Conservation (phyloP, 2,329 filamentous ascomycete genomes). For the Phialophora tarda region DNA sequence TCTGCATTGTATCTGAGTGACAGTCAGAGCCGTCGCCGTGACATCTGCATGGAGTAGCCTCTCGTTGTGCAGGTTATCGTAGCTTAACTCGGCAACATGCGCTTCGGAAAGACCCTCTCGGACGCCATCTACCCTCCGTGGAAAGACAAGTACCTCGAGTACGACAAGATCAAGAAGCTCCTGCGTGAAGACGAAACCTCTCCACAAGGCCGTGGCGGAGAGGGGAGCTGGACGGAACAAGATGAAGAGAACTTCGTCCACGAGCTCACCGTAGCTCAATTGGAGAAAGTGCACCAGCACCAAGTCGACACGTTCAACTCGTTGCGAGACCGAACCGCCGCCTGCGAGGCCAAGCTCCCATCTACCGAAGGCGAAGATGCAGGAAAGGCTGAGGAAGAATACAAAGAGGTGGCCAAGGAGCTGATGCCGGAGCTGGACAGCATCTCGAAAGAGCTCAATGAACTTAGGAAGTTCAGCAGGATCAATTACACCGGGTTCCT, state of each 20-base stretch:
- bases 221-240: conserved; percentile 83
- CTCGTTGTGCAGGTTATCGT: neutral
- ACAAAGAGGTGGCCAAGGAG: conserved; percentile 65
- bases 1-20: neutral
- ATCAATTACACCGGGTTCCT: conserved; percentile 98
- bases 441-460: conserved; percentile 88
- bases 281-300: conserved; percentile 93
- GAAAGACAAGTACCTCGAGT: conserved; percentile 95
- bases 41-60: conserved; percentile 14
- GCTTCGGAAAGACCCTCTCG: conserved; percentile 88
- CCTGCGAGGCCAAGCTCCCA: conserved; percentile 69
- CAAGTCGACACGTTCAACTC: conserved; percentile 81
- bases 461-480: conserved; percentile 92
- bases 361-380: conserved; percentile 49
- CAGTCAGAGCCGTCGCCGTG: neutral
- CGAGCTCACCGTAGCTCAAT: conserved; percentile 89
- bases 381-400: conserved; percentile 48
- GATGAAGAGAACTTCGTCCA: conserved; percentile 95
- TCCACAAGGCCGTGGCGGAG: conserved; percentile 53
- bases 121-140: conserved; percentile 82
- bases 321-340: conserved; percentile 79
- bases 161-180: conserved; percentile 86
- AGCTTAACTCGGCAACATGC: conserved; percentile 62
- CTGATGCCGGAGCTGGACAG: conserved; percentile 80
- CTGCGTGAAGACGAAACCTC: conserved; percentile 74